phyloP scores from a whole-genome alignment of 2,329 filamentous ascomycete genomes.

The Aureobasidium subglaciale region DNA sequence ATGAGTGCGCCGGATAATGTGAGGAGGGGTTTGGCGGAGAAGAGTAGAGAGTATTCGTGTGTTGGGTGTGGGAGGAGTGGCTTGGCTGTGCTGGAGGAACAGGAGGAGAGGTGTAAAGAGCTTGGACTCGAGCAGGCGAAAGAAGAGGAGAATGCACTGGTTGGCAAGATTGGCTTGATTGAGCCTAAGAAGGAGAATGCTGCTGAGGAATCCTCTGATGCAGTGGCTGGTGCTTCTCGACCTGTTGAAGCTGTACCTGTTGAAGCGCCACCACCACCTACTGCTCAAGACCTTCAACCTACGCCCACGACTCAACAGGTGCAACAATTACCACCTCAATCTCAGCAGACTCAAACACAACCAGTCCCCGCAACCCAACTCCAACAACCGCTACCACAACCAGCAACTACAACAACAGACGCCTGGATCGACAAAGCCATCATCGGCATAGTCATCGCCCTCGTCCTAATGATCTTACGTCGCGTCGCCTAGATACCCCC shows the following conservation, averaged over 20 bases:
- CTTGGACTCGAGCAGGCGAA: slow-evolving; percentile 34
- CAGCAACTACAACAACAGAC: slow-evolving; percentile 4
- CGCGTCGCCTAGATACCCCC: slow-evolving; percentile 3
- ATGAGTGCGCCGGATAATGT: slow-evolving; percentile 67
- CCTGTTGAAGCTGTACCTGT: background rate
- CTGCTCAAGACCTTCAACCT: slow-evolving; percentile 16
- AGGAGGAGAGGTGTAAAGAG: slow-evolving; percentile 51
- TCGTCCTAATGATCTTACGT: slow-evolving; percentile 61
- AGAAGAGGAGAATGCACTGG: slow-evolving; percentile 42
- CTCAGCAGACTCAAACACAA: slow-evolving; percentile 18
- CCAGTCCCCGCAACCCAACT: background rate
- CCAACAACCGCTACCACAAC: background rate
- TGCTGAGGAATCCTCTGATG: slow-evolving; percentile 30
- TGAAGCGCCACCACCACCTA: background rate
- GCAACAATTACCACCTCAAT: slow-evolving; percentile 20
- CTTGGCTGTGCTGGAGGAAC: slow-evolving; percentile 64
- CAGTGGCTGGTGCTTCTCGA: slow-evolving; percentile 17
- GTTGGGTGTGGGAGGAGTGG: slow-evolving; percentile 63
- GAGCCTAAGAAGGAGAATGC: slow-evolving; percentile 65
- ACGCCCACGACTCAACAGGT: background rate
- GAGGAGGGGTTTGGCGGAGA: slow-evolving; percentile 60
- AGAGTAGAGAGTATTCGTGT: slow-evolving; percentile 63
- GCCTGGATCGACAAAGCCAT: slow-evolving; percentile 79
- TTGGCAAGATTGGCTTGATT: slow-evolving; percentile 48
- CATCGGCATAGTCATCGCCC: slow-evolving; percentile 59